Base-by-base conservation (phyloP, 1,139 yeast species). In the Geotrichum australiense region DNA sequence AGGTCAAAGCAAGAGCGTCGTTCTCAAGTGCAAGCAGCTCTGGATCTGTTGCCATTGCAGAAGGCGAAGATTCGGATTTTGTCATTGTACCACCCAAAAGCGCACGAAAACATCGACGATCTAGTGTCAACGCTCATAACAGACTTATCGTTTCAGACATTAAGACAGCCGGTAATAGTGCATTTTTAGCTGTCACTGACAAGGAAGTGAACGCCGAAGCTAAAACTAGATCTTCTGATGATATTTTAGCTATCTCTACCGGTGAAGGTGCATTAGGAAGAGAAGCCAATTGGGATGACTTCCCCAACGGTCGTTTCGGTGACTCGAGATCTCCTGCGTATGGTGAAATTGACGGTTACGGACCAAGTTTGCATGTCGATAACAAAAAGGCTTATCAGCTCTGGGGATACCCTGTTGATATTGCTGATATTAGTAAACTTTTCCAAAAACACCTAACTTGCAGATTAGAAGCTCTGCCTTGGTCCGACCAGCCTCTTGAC, bases 271-370 rank as follows among this genome's bases (percentile, higher is more conserved):
- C 83, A 2, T 60, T 85, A 34, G 95, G 96, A 20, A 78, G 89
- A 51, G 94, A 85, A 61, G 96, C 96, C 7, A 85, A 93, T 2
- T 91, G 98, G 98, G 98, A 91, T 67, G 98, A 91, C 57, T 91
- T 86, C 62, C 94, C 97, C 14, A 91, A 91, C 59, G 98, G 98
- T 56, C 76, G 98, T 65, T 91, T 87, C 62, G 96, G 98, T 63
- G 96, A 93, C 63, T 86, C 97, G 0, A 73, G 94, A 53, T 87
- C 97, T 25, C 98, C 98, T 4, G 70, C 98, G 0, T 91, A 83
- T 63, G 98, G 98, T 65, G 96, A 89, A 62, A 84, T 89, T 56
- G 96, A 89, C 59, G 98, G 97, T 25, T 91, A 91, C 62, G 97
- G 98, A 1, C 95, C 96, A 1, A 77, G 84, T 4, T 72, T 91